Evolutionary conservation across 768 basidiomycete species (phyloP).

Genomic region (Flagelloscypha sp.): DNA sequence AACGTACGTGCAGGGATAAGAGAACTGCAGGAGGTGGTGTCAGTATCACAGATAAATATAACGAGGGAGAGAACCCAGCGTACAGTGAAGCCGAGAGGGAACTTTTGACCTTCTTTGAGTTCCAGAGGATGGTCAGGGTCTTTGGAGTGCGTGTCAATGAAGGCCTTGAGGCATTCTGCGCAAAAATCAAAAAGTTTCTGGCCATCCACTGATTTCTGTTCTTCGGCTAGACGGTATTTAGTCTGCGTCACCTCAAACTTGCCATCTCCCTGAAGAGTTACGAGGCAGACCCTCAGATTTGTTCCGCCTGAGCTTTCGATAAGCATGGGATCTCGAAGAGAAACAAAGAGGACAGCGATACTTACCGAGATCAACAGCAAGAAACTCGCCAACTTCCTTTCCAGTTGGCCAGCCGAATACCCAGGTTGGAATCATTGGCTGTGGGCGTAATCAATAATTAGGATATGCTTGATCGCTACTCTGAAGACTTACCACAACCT

Average conservation of each 20-base stretch:
- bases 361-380: slow-evolving; percentile 84
- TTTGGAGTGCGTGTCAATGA: slow-evolving; percentile 67
- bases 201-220: slow-evolving; percentile 98
- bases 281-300: slow-evolving; percentile 97
- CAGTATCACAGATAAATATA: slow-evolving; percentile 4
- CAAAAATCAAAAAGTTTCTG: slow-evolving; percentile 96
- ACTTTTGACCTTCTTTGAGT: slow-evolving; percentile 41
- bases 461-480: slow-evolving; percentile 4
- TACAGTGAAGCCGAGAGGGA: slow-evolving; percentile 93
- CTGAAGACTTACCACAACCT: slow-evolving; percentile 73
- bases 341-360: slow-evolving; percentile 6
- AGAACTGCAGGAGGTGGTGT: slow-evolving; percentile 48
- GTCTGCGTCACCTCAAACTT: slow-evolving; percentile 98
- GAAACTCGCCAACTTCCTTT: slow-evolving; percentile 79
- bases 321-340: not conserved
- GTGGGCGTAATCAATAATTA: slow-evolving; percentile 9
- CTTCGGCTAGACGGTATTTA: slow-evolving; percentile 94
- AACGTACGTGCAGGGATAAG: slow-evolving; percentile 87
- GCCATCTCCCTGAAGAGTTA: slow-evolving; percentile 83
- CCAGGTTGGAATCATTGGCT: slow-evolving; percentile 96
- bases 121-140: slow-evolving; percentile 39
- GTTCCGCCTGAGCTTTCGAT: slow-evolving; percentile 73
- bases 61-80: slow-evolving; percentile 22
- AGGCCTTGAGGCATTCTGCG: slow-evolving; percentile 85
- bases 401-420: slow-evolving; percentile 96